Conservation (phyloP, 139 green algal species). For the Asterochloris sp. region DNA sequence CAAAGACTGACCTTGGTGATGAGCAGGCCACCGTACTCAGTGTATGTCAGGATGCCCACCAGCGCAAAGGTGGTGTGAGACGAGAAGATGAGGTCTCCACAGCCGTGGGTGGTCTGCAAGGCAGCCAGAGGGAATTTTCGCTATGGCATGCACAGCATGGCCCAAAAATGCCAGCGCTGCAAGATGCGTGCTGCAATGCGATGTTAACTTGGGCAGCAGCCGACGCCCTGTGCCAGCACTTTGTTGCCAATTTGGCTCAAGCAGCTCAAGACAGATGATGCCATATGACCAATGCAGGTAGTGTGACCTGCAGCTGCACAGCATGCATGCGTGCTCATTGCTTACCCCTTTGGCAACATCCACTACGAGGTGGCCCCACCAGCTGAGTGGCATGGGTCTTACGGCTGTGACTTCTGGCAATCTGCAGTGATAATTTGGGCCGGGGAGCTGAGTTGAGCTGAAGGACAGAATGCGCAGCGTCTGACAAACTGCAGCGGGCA, state of each 20-base stretch:
- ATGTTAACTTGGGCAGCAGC: neutral
- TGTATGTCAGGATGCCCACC: constrained; percentile 72
- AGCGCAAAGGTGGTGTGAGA: constrained; percentile 82
- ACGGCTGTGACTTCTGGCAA: constrained; percentile 46
- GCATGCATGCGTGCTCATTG: too few relatives aligned
- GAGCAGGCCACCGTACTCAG: constrained; percentile 62
- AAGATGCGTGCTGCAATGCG: neutral
- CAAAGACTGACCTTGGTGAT: constrained; percentile 37
- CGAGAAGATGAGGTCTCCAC: constrained; percentile 92
- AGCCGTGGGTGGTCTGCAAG: constrained; percentile 60
- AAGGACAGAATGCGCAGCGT: constrained; percentile 86
- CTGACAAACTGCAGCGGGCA: constrained; percentile 65
- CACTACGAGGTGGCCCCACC: constrained; percentile 68
- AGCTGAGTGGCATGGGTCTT: constrained; percentile 58
- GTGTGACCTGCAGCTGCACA: too few relatives aligned
- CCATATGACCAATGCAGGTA: too few relatives aligned
- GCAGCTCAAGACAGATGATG: too few relatives aligned
- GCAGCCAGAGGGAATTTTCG: neutral
- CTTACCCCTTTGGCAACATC: constrained; percentile 51
- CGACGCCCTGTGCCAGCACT: neutral
- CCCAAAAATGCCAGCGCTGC: neutral
- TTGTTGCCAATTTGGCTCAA: too few relatives aligned
- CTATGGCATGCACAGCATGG: neutral
- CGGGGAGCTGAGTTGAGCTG: constrained; percentile 78
- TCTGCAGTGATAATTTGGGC: constrained; percentile 85